Evolutionary conservation across 441 rosid genomes (phyloP).

Genomic region (Mallotus japonicus): DNA sequence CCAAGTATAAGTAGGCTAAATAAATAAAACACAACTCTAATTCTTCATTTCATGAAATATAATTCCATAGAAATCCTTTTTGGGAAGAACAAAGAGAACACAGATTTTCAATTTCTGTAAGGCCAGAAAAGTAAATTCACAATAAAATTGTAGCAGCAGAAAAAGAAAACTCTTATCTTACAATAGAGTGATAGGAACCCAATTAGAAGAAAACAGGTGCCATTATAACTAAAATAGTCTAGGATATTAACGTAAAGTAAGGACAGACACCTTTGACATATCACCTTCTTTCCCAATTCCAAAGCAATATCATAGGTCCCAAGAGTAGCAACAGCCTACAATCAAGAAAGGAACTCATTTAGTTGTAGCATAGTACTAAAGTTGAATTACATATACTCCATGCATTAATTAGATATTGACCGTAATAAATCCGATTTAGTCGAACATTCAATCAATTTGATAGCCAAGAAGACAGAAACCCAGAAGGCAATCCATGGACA

Average conservation of each 20-base stretch:
- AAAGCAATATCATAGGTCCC: conserved; percentile 86
- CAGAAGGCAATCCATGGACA: background rate
- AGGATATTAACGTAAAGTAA: background rate
- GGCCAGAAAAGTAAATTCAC: background rate
- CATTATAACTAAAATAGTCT: background rate
- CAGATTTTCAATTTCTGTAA: background rate
- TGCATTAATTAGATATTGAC: background rate
- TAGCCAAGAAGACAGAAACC: background rate
- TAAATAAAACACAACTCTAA: background rate
- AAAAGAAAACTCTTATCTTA: background rate
- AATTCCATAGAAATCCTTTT: background rate
- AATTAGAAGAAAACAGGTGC: background rate
- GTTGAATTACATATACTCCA: background rate
- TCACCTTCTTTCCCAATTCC: conserved; percentile 84
- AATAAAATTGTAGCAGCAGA: background rate
- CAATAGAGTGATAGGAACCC: background rate
- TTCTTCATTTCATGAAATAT: background rate
- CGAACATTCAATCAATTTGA: background rate
- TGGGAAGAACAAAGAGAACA: background rate
- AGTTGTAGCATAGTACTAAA: background rate
- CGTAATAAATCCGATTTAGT: background rate
- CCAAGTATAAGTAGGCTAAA: background rate
- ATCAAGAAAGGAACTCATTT: conserved; percentile 15
- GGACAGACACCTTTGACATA: conserved; percentile 74
- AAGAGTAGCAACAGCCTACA: conserved; percentile 79